Evolutionary conservation across 768 basidiomycete genomes (phyloP), one percentile per base, ranked within the genome.

Genomic region (Phanerodontia chrysosporium): DNA sequence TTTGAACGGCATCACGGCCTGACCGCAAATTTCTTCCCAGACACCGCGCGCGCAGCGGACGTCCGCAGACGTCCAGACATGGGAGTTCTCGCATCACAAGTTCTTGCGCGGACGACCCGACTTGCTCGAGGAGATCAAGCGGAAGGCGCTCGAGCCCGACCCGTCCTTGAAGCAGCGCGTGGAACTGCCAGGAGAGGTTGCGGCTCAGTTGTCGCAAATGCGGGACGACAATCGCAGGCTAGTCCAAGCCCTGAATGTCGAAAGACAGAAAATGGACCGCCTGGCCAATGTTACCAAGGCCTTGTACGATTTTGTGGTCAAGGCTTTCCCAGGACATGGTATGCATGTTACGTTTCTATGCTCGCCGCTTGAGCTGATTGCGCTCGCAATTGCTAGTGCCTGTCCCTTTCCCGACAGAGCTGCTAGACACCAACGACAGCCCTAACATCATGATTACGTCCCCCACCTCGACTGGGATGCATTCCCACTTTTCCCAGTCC

Each of bases 71-170:
- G 84, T 87, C 35, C 90, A 93, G 72, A 88, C 85, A 3, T 92
- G 90, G 90, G 91, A 93, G 69, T 93, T 95, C 71, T 89, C 87
- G 3, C 92, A 95, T 70, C 85, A 85, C 72, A 90, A 92, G 66
- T 93, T 94, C 72, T 76, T 91, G 22, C 87, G 89, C 45, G 91
- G 84, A 0, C 83, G 89, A 10, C 85, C 87, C 25, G 91, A 93
- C 69, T 76, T 93, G 45, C 78, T 93, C 12, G 90, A 92, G 66
- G 88, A 88, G 66, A 94, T 94, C 68, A 92, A 90, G 72, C 83
- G 92, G 58, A 93, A 92, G 74, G 88, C 90, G 0, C 74, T 92
- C 16, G 90, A 92, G 65, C 89, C 89, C 0, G 90, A 91, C 73
- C 87, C 87, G 3, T 81, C 79, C 12, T 71, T 83, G 55, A 83